Evolutionary conservation across 2,329 filamentous ascomycete genomes (phyloP).

Genomic region (Monosporascus sp.): DNA sequence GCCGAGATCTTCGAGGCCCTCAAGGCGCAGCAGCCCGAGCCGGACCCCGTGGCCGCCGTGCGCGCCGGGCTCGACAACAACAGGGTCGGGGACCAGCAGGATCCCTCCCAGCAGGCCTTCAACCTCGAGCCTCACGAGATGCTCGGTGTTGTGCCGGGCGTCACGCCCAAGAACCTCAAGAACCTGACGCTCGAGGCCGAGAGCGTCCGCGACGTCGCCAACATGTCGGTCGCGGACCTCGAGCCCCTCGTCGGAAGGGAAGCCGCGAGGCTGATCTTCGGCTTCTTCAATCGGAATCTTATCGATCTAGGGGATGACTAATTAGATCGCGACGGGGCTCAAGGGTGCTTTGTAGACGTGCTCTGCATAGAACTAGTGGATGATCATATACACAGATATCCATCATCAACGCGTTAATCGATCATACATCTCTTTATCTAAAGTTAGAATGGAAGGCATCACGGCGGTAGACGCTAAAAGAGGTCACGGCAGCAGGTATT

Average conservation of each 20-base stretch:
- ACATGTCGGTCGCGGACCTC: conserved; percentile 73
- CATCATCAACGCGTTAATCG: too few relatives aligned
- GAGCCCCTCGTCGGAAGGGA: conserved; percentile 71
- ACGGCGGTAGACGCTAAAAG: too few relatives aligned
- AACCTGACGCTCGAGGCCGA: conserved; percentile 67
- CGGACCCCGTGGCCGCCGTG: conserved; percentile 83
- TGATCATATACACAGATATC: too few relatives aligned
- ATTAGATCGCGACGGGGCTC: not conserved
- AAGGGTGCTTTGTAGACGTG: not conserved
- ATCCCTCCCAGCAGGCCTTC: conserved; percentile 56
- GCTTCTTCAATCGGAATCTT: conserved; percentile 70
- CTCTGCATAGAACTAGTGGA: too few relatives aligned
- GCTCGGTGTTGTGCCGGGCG: conserved; percentile 76
- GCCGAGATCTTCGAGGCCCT: conserved; percentile 94
- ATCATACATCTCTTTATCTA: too few relatives aligned
- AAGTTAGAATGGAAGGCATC: too few relatives aligned
- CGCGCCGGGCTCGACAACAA: conserved; percentile 69
- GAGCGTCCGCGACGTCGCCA: conserved; percentile 77
- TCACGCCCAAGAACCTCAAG: conserved; percentile 73
- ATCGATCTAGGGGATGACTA: conserved; percentile 43
- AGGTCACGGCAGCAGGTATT: too few relatives aligned
- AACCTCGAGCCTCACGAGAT: conserved; percentile 87
- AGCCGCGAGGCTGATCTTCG: conserved; percentile 67
- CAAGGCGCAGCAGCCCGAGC: conserved; percentile 84
- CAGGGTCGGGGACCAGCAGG: conserved; percentile 49